Evolutionary conservation across 2,329 filamentous ascomycete genomes (phyloP), one percentile per base, ranked within the genome.

Genomic region (Chalaropsis thielavioides): DNA sequence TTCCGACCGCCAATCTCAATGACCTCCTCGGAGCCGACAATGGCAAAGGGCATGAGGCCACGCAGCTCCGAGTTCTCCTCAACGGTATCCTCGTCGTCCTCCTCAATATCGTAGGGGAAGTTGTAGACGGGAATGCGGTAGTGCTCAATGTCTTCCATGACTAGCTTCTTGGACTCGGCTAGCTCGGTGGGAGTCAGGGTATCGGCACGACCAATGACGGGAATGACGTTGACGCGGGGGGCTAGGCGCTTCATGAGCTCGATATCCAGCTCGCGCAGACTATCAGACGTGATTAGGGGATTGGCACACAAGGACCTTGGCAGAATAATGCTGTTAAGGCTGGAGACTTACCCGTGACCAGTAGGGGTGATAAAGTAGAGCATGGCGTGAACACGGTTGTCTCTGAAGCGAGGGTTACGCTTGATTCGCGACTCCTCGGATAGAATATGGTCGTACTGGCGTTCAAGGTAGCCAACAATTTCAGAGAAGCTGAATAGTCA

Each of bases 71-170:
- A 94, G 72, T 99, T 99, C 80, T 99, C 94, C 79, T 99, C 94
- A 22, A 99, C 92, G 0, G 94, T 99, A 74, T 99, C 94, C 79
- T 99, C 94, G 70, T 99, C 94, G 72, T 99, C 94, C 81, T 99
- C 94, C 78, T 99, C 94, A 68, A 99, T 95, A 72, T 99, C 94
- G 80, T 99, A 99, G 61, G 94, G 94, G 82, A 99, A 99, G 84
- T 99, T 99, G 84, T 99, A 99, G 70, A 99, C 92, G 59, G 94
- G 94, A 71, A 99, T 99, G 74, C 94, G 89, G 81, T 99, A 99
- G 79, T 99, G 94, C 79, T 99, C 94, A 71, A 99, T 99, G 75
- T 99, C 94, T 81, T 99, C 94, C 94, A 99, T 99, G 74, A 99
- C 92, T 68, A 99, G 84, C 83, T 97, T 99, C 86, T 99, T 99